Evolutionary conservation across 192 early-diverging fungal species (phyloP), one percentile per base, ranked within the genome.

Genomic region (Pilaira anomala): DNA sequence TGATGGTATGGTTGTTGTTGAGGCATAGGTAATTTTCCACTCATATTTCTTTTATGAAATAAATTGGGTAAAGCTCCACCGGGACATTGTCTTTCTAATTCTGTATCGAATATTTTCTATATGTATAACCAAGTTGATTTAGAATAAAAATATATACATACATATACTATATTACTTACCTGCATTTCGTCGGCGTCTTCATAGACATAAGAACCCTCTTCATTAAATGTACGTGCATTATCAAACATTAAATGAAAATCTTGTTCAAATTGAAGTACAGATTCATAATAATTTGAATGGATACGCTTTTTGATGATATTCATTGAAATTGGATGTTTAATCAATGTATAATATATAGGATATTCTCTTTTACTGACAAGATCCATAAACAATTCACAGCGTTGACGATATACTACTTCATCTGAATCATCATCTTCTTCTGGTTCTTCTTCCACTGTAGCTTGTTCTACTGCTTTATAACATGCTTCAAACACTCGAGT

Each of bases 141-240:
- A 36, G 30, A 33, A 7, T 5, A 33, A 33, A 33, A 33, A 33
- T n/a, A n/a, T n/a, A n/a, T n/a, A n/a, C n/a, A n/a, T n/a, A n/a
- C n/a, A n/a, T n/a, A n/a, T n/a, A n/a, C n/a, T n/a, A n/a, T n/a
- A n/a, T n/a, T n/a, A n/a, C n/a, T 59, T 78, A 79, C 81, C 78
- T 82, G 72, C 68, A 85, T 66, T 33, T 69, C 57, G 36, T 85
- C 76, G 11, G 96, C 94, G 72, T 98, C 95, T n/a, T 87, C 78
- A 75, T 90, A 96, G 0, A 98, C 90, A 55, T 83, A 78, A n/a
- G 92, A 94, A 11, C 88, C 92, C 61, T 94, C 90, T 72, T 90
- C 79, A 69, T 98, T 98, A 75, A 93, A 98, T 4, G 80, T 90
- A 70, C 85, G 85, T 7, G 97, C 97, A 63, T 98, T 98, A 72